Evolutionary conservation across 2,329 filamentous ascomycete species (phyloP).

Genomic region (Verticillium zaregamsianum): DNA sequence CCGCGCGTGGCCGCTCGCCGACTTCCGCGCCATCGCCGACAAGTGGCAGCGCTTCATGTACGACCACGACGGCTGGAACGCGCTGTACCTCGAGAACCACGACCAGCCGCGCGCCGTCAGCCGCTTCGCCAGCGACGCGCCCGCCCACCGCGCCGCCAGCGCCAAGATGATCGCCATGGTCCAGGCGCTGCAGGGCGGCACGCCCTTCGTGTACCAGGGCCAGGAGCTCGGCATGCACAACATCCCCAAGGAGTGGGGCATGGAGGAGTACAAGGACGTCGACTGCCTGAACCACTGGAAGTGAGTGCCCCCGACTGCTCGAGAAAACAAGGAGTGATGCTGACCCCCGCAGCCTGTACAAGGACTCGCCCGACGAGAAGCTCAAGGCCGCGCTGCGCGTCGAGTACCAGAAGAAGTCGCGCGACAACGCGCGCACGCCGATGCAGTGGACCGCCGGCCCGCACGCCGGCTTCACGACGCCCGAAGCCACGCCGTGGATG

Average conservation of each 20-base stretch:
- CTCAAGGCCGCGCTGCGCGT: conserved; percentile 29
- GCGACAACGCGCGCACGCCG: conserved; percentile 68
- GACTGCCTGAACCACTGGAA: conserved; percentile 51
- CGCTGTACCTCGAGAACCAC: conserved; percentile 63
- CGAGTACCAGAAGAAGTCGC: conserved; percentile 53
- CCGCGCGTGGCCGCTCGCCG: conserved; percentile 40
- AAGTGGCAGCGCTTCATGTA: conserved; percentile 60
- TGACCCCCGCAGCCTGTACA: conserved; percentile 24
- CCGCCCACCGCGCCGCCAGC: conserved; percentile 41
- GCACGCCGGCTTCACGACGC: conserved; percentile 61
- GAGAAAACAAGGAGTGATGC: too few relatives aligned
- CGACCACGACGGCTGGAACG: conserved; percentile 59
- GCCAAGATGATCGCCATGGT: conserved; percentile 59
- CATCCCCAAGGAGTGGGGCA: conserved; percentile 54
- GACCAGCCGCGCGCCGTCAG: conserved; percentile 59
- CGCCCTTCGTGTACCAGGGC: conserved; percentile 65
- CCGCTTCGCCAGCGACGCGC: conserved; percentile 47
- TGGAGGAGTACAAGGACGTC: conserved; percentile 67
- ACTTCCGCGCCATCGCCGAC: conserved; percentile 47
- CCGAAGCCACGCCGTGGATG: conserved; percentile 61
- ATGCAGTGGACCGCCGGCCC: conserved; percentile 63
- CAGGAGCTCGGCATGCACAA: conserved; percentile 67
- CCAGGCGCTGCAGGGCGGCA: conserved; percentile 54
- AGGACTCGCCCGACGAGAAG: conserved; percentile 32
- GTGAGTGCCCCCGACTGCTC: too few relatives aligned